Percentiles rank a stretch among this genome's conserved stretches.
These are phyloP conservation scores for Cubamyces sp. DNA, from an alignment of 768 basidiomycete species.

Conservation along the genomic window DNA sequence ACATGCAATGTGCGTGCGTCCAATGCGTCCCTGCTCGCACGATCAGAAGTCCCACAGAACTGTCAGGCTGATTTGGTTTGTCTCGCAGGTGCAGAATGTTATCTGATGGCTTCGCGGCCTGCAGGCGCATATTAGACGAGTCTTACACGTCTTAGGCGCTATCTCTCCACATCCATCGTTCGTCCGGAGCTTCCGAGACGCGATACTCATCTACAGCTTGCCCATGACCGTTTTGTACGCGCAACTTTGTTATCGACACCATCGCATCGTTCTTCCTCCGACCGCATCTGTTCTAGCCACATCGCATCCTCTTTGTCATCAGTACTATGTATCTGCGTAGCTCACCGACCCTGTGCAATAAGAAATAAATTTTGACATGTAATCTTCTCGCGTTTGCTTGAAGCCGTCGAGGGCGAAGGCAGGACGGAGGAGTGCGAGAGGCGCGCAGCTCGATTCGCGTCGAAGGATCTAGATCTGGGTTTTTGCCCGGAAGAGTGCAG, in stretches of 20 bases:
- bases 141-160: constrained; percentile 21
- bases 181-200: constrained; percentile 18
- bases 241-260: constrained; percentile 23
- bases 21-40: constrained; percentile 5
- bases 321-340: constrained; percentile 20
- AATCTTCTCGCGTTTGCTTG: constrained; percentile 6
- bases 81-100: constrained; percentile 26
- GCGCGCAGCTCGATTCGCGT: neutral
- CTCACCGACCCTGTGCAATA: constrained; percentile 19
- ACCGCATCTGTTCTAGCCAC: constrained; percentile 13
- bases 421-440: neutral
- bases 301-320: constrained; percentile 11
- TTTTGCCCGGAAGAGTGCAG: constrained; percentile 9
- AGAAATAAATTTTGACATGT: constrained; percentile 16
- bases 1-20: constrained; percentile 27
- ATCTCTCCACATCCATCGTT: constrained; percentile 24
- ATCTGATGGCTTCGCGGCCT: constrained; percentile 30
- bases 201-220: constrained; percentile 23
- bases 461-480: constrained; percentile 9
- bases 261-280: constrained; percentile 19
- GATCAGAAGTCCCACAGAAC: constrained; percentile 23
- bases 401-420: neutral
- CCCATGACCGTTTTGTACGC: constrained; percentile 23
- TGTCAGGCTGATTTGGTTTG: constrained; percentile 19
- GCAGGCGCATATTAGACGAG: constrained; percentile 16